These are phyloP conservation scores for Pseudogymnoascus pannorum DNA, from an alignment of 2,329 filamentous ascomycete genomes.

Conservation along the genomic window DNA sequence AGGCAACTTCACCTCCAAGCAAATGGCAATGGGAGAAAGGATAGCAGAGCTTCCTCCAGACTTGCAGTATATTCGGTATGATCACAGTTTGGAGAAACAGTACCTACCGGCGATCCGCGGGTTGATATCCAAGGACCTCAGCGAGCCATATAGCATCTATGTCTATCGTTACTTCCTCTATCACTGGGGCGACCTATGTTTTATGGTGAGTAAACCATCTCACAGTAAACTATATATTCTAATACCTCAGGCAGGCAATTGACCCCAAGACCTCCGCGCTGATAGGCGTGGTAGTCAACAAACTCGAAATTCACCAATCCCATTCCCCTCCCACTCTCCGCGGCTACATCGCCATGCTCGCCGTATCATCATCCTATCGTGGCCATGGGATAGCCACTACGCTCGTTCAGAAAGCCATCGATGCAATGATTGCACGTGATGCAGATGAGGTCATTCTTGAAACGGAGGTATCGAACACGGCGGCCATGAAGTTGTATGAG, in stretches of 20 bases:
- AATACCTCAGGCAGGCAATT: conserved; percentile 40
- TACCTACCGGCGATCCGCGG: conserved; percentile 82
- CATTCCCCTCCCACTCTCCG: conserved; percentile 68
- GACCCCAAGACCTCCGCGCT: conserved; percentile 56
- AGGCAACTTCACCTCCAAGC: background rate
- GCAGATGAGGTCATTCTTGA: conserved; percentile 95
- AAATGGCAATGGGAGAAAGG: conserved; percentile 7
- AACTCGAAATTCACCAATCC: conserved; percentile 82
- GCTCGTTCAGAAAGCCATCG: conserved; percentile 82
- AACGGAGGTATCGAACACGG: conserved; percentile 86
- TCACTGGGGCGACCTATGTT: conserved; percentile 97
- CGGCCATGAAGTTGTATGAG: conserved; percentile 89
- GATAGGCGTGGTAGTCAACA: conserved; percentile 88
- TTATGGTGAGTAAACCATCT: conserved; percentile 55
- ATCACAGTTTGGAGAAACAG: conserved; percentile 51
- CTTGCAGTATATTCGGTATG: conserved; percentile 54
- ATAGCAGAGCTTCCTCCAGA: conserved; percentile 27
- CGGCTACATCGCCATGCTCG: conserved; percentile 97
- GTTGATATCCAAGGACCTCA: conserved; percentile 91
- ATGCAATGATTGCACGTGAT: conserved; percentile 74
- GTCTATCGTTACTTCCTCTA: conserved; percentile 97
- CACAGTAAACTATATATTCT: background rate
- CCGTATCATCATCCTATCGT: conserved; percentile 72
- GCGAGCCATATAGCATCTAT: conserved; percentile 98
- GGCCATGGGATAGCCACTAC: conserved; percentile 82